Evolutionary conservation across 1,139 yeast species (phyloP).

Genomic region (Ashbya aceris): DNA sequence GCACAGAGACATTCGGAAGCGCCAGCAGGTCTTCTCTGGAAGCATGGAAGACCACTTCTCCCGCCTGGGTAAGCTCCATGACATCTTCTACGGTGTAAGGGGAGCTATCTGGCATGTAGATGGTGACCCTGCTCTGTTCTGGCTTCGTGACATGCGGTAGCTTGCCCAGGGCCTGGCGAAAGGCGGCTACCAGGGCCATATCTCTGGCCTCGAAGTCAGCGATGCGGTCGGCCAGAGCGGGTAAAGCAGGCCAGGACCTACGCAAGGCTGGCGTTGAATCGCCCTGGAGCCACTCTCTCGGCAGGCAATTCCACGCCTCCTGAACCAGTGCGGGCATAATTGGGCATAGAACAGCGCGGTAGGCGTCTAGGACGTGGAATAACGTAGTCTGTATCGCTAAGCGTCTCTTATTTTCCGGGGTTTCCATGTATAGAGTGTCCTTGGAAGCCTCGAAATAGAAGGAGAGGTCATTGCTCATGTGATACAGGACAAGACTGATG

Average conservation of each 20-base stretch:
- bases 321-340: conserved; percentile 76
- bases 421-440: conserved; percentile 75
- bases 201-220: conserved; percentile 16
- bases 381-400: conserved; percentile 67
- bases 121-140: conserved; percentile 46
- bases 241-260: too few relatives aligned
- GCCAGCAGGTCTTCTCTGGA: too few relatives aligned
- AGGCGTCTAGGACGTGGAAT: conserved; percentile 48
- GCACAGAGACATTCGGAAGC: too few relatives aligned
- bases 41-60: conserved; percentile 23
- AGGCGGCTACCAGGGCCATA: conserved; percentile 26
- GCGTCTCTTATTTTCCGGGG: conserved; percentile 40
- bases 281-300: conserved; percentile 12
- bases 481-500: conserved; percentile 51
- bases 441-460: conserved; percentile 80
- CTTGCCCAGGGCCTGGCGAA: conserved; percentile 11
- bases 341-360: conserved; percentile 65
- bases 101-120: conserved; percentile 27
- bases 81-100: conserved; percentile 26
- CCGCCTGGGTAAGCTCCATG: conserved; percentile 59
- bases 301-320: conserved; percentile 65
- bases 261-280: too few relatives aligned
- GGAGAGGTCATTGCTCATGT: conserved; percentile 66
- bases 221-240: conserved; percentile 30
- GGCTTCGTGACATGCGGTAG: conserved; percentile 46